Conservation (phyloP, 768 basidiomycete genomes). For the Suillus variegatus region DNA sequence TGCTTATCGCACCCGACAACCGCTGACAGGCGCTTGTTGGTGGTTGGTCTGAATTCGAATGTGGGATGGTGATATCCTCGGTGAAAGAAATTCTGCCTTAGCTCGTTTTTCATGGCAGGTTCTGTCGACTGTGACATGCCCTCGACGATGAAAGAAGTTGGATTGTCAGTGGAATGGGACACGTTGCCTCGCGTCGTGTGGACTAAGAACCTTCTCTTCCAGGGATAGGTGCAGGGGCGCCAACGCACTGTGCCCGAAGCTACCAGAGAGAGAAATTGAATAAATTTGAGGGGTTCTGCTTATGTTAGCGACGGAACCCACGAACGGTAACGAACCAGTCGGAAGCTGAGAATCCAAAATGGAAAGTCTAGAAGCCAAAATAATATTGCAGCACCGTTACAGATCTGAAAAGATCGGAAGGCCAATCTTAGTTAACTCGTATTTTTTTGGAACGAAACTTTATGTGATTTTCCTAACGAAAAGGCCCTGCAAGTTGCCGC, state of each 20-base stretch:
- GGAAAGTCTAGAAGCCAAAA: constrained; percentile 5
- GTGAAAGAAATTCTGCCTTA: background rate
- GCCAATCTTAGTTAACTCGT: constrained; percentile 16
- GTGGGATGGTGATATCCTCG: background rate
- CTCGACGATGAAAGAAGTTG: constrained; percentile 8
- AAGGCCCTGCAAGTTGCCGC: background rate
- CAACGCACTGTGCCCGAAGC: background rate
- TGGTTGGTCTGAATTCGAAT: background rate
- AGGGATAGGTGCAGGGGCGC: constrained; percentile 7
- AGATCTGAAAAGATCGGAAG: constrained; percentile 2
- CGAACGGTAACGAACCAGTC: constrained; percentile 13
- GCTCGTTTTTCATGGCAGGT: constrained; percentile 6
- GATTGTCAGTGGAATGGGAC: constrained; percentile 1
- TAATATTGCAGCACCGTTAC: background rate
- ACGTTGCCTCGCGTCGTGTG: constrained; percentile 1
- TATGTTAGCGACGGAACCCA: constrained; percentile 17
- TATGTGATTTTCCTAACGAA: constrained; percentile 21
- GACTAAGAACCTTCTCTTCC: background rate
- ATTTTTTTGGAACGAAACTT: constrained; percentile 9
- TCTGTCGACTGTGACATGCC: constrained; percentile 8
- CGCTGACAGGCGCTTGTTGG: background rate
- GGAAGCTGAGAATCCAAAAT: constrained; percentile 1
- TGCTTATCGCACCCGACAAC: constrained; percentile 7
- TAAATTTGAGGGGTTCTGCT: constrained; percentile 14
- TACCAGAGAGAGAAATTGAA: background rate